phyloP scores from a whole-genome alignment of 257 asterid species.

The Solanum sparsipilum region DNA sequence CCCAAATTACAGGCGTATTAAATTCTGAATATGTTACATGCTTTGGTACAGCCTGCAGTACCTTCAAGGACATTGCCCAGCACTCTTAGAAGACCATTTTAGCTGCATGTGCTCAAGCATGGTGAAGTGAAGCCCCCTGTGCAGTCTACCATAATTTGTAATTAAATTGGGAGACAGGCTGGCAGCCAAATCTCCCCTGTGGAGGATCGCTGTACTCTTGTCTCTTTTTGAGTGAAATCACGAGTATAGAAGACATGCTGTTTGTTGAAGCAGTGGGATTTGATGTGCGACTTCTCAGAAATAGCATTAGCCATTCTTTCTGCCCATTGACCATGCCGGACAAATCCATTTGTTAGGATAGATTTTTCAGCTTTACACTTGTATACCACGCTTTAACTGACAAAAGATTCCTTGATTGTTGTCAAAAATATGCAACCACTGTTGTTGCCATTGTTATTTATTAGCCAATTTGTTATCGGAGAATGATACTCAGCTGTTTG shows the following conservation, averaged over 20 bases:
- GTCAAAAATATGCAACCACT: neutral
- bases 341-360: slow-evolving; percentile 1
- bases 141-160: slow-evolving; percentile 13
- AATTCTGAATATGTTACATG: neutral
- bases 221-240: slow-evolving; percentile 28
- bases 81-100: slow-evolving; percentile 49
- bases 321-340: slow-evolving; percentile 1
- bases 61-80: slow-evolving; percentile 54
- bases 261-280: slow-evolving; percentile 3
- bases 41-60: slow-evolving; percentile 35
- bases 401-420: neutral
- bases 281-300: neutral
- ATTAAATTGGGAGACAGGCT: slow-evolving; percentile 12
- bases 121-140: slow-evolving; percentile 19
- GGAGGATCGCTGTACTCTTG: slow-evolving; percentile 15
- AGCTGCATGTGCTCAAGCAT: slow-evolving; percentile 40
- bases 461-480: neutral
- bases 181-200: neutral
- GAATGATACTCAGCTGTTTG: neutral
- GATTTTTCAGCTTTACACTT: neutral
- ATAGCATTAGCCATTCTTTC: slow-evolving; percentile 13
- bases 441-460: neutral
- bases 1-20: neutral
- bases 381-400: neutral
- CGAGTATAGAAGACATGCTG: slow-evolving; percentile 1